Conservation (phyloP, 2,329 filamentous ascomycete species). For the Thielaviopsis ethacetica region DNA sequence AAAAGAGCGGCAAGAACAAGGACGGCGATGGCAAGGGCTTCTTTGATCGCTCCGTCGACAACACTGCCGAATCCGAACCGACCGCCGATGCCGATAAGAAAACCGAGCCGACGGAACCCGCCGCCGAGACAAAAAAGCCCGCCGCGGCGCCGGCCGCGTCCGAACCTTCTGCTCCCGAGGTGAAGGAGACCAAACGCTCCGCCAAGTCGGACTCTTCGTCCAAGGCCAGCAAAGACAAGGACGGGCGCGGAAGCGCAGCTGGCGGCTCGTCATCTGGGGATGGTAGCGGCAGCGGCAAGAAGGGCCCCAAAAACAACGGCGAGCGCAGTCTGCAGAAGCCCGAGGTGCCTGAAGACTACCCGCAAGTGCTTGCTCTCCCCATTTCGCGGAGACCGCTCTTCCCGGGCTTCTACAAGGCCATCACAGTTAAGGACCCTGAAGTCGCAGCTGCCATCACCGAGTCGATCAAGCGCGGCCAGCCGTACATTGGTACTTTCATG, state of each 20-base stretch:
- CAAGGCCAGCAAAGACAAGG: constrained; percentile 26
- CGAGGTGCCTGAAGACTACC: constrained; percentile 84
- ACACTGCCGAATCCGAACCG: constrained; percentile 35
- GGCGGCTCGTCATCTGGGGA: constrained; percentile 26
- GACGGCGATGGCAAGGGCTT: constrained; percentile 24
- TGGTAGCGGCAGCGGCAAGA: constrained; percentile 47
- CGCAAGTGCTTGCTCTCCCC: constrained; percentile 92
- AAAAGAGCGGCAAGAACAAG: constrained; percentile 19
- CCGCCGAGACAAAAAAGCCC: neutral
- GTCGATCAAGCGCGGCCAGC: constrained; percentile 91
- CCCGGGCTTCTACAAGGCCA: constrained; percentile 96
- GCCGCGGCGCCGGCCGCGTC: neutral
- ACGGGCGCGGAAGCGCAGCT: constrained; percentile 42
- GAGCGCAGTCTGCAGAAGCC: constrained; percentile 75
- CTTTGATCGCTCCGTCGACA: constrained; percentile 33
- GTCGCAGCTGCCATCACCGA: constrained; percentile 87
- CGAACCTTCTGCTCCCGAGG: neutral
- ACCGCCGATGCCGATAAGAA: constrained; percentile 30
- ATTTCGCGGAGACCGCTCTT: constrained; percentile 89
- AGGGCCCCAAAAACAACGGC: constrained; percentile 47
- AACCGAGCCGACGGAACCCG: constrained; percentile 1
- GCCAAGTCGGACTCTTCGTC: constrained; percentile 4
- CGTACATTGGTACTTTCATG: constrained; percentile 90
- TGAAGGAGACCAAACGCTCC: constrained; percentile 3
- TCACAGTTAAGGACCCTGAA: constrained; percentile 85